phyloP scores from a whole-genome alignment of 2,329 filamentous ascomycete genomes.

The Dothideomycetidae sp. region DNA sequence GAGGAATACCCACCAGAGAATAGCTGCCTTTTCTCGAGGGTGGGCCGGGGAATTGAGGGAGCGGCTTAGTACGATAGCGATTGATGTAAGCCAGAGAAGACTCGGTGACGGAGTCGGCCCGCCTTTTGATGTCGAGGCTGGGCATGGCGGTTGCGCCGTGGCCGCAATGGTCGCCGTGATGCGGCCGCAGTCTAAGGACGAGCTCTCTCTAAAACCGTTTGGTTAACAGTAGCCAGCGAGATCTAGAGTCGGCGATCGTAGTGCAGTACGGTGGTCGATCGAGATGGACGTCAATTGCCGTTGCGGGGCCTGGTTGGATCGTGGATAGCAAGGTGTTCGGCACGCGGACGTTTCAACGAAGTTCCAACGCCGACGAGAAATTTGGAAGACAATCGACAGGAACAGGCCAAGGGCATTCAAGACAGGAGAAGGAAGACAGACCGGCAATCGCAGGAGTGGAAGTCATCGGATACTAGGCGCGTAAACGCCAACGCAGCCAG shows the following conservation, averaged over 20 bases:
- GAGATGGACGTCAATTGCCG: not conserved
- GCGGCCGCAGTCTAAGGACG: not conserved
- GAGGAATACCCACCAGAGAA: slow-evolving; percentile 4
- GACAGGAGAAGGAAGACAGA: no score
- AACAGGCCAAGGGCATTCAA: no score
- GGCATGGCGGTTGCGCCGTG: slow-evolving; percentile 4
- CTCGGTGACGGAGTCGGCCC: slow-evolving; percentile 7
- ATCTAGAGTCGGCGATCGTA: not conserved
- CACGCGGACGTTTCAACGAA: not conserved
- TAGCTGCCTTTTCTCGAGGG: slow-evolving; percentile 6
- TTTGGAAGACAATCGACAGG: no score
- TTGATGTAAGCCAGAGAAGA: slow-evolving; percentile 1
- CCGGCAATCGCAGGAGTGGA: no score
- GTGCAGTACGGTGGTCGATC: not conserved
- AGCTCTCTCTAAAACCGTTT: not conserved
- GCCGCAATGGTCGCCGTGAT: not conserved
- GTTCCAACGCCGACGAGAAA: not conserved
- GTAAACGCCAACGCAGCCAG: no score
- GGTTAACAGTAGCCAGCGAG: no score
- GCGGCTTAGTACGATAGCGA: not conserved
- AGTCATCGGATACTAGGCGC: no score
- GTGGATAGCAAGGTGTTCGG: not conserved
- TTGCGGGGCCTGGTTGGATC: not conserved
- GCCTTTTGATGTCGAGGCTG: slow-evolving; percentile 2
- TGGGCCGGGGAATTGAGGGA: not conserved